These are phyloP conservation scores for Lactifluus echinatus DNA, from an alignment of 768 basidiomycete genomes.

Conservation along the genomic window DNA sequence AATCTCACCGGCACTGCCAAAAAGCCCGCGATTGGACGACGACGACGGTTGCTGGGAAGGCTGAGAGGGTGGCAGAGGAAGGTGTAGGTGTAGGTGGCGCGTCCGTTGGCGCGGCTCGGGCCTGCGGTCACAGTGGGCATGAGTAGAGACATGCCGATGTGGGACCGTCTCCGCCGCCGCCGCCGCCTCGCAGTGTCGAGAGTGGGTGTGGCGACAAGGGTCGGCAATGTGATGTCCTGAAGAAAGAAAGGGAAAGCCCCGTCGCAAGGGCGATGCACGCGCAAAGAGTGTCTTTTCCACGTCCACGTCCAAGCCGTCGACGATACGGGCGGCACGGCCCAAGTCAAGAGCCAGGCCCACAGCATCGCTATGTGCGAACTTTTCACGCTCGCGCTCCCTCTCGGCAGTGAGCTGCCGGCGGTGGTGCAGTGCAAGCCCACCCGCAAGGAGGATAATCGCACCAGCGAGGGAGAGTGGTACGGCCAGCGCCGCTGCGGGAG, in stretches of 20 bases:
- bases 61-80: no score
- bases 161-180: background rate
- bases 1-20: background rate
- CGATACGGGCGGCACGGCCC: background rate
- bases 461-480: slow-evolving; percentile 29
- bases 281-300: slow-evolving; percentile 17
- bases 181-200: background rate
- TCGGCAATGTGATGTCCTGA: background rate
- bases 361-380: background rate
- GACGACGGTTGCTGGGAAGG: background rate
- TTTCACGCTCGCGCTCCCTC: slow-evolving; percentile 21
- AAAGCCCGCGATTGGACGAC: background rate
- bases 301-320: background rate
- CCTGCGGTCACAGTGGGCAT: background rate
- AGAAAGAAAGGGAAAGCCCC: background rate
- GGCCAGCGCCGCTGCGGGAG: slow-evolving; percentile 28
- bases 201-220: background rate
- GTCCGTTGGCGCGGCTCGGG: slow-evolving; percentile 6
- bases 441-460: slow-evolving; percentile 25
- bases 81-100: background rate
- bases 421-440: slow-evolving; percentile 23
- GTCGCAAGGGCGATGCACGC: background rate
- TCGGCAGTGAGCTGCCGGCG: slow-evolving; percentile 22
- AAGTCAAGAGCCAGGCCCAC: background rate
- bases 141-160: background rate